Conservation (phyloP, 1,139 yeast genomes). For the Blastobotrys niveus region DNA sequence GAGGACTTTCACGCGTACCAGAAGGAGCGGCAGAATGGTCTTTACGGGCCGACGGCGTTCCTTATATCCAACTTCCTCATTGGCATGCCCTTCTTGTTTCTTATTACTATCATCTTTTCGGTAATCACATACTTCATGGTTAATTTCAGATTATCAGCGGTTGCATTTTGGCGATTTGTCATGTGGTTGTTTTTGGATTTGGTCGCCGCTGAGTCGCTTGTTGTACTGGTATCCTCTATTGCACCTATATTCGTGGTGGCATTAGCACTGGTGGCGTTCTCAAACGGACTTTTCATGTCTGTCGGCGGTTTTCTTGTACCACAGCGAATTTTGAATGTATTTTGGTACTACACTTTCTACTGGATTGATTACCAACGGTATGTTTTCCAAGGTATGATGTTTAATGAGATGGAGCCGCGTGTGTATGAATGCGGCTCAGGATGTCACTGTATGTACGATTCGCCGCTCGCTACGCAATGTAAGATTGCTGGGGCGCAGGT, state of each 20-base stretch:
- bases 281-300: conserved; percentile 44
- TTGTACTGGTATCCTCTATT: conserved; percentile 35
- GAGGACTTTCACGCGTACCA: conserved; percentile 36
- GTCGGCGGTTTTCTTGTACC: conserved; percentile 42
- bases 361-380: conserved; percentile 41
- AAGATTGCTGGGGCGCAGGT: conserved; percentile 36
- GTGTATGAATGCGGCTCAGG: conserved; percentile 33
- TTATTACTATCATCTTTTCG: conserved; percentile 35
- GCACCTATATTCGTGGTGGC: conserved; percentile 40
- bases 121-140: conserved; percentile 38
- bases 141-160: conserved; percentile 32
- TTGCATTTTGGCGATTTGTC: conserved; percentile 36
- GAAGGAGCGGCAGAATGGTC: conserved; percentile 37
- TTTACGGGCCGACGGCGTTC: conserved; percentile 39
- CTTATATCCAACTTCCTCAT: conserved; percentile 37
- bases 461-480: conserved; percentile 33
- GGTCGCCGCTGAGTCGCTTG: conserved; percentile 41
- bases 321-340: conserved; percentile 34
- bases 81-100: conserved; percentile 39
- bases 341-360: conserved; percentile 41
- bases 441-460: conserved; percentile 38
- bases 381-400: conserved; percentile 44
- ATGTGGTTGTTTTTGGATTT: conserved; percentile 40
- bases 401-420: conserved; percentile 36
- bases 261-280: conserved; percentile 40